Percentiles rank a stretch among this genome's conserved stretches.
These are phyloP conservation scores for Monosporascus sp. DNA, from an alignment of 2,329 filamentous ascomycete species.

Conservation along the genomic window DNA sequence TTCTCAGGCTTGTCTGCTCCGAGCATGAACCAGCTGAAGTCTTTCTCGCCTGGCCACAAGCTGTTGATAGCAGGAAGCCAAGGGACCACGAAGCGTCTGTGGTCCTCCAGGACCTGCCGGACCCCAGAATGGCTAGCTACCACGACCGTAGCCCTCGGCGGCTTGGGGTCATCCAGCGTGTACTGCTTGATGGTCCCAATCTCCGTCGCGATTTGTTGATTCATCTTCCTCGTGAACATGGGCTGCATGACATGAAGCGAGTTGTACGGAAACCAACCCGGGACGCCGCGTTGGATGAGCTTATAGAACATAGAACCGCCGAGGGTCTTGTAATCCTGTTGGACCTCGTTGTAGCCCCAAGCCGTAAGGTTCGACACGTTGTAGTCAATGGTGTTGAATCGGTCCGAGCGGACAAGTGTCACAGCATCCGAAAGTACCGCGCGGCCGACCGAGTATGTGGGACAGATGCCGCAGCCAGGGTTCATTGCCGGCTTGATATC, in stretches of 20 bases:
- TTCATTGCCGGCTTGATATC: conserved; percentile 46
- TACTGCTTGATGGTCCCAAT: conserved; percentile 32
- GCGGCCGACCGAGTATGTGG: conserved; percentile 48
- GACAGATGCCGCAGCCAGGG: conserved; percentile 48
- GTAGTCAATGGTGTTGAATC: conserved; percentile 52
- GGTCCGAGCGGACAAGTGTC: conserved; percentile 52
- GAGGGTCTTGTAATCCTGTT: conserved; percentile 31
- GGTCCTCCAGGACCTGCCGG: conserved; percentile 27
- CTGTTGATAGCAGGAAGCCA: conserved; percentile 28
- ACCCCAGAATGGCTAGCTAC: conserved; percentile 21
- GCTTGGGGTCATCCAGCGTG: conserved; percentile 30
- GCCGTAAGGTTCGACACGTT: conserved; percentile 34
- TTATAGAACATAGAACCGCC: conserved; percentile 41
- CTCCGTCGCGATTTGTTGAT: conserved; percentile 32
- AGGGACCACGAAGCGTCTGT: conserved; percentile 27
- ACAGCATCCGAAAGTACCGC: conserved; percentile 57
- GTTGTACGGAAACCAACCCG: conserved; percentile 38
- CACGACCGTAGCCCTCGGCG: conserved; percentile 25
- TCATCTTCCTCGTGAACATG: conserved; percentile 38
- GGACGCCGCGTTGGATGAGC: conserved; percentile 40
- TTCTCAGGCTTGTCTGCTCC: conserved; percentile 30
- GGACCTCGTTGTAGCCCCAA: conserved; percentile 39
- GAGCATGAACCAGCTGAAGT: conserved; percentile 34
- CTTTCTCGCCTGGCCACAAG: conserved; percentile 32
- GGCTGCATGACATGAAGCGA: conserved; percentile 40